A percentile compares a stretch with the other conserved stretches of the same genome.
These are phyloP conservation scores for Mycena chlorophos DNA, from an alignment of 768 basidiomycete species.

Conservation along the genomic window DNA sequence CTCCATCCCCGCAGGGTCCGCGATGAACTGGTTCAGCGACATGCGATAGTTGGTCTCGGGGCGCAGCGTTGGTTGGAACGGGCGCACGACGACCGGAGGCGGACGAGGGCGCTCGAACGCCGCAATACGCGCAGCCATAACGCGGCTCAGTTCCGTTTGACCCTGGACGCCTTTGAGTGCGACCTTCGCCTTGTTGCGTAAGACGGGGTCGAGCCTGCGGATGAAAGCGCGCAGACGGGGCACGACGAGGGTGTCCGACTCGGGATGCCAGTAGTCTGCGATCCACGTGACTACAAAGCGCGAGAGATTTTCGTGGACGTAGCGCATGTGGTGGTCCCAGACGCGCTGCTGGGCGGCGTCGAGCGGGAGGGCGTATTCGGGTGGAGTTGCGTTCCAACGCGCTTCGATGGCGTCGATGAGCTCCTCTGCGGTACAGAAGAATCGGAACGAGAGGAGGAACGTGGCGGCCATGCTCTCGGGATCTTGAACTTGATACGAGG, in stretches of 20 bases:
- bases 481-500: conserved; percentile 38
- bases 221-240: conserved; percentile 29
- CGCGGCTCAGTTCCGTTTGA: not conserved
- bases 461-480: conserved; percentile 48
- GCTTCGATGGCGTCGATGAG: conserved; percentile 41
- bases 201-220: too few relatives aligned
- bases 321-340: conserved; percentile 43
- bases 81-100: not conserved
- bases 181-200: too few relatives aligned
- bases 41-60: conserved; percentile 28
- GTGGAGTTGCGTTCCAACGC: conserved; percentile 48
- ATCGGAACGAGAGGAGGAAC: conserved; percentile 74
- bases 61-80: conserved; percentile 28
- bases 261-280: conserved; percentile 64
- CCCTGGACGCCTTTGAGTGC: too few relatives aligned
- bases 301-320: conserved; percentile 58
- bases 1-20: conserved; percentile 35
- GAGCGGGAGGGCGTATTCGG: conserved; percentile 19
- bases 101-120: conserved; percentile 6
- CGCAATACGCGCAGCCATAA: not conserved
- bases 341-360: conserved; percentile 35
- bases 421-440: conserved; percentile 55
- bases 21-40: conserved; percentile 37
- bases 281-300: conserved; percentile 70
- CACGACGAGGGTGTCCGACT: conserved; percentile 46